These are phyloP conservation scores for Leccinum broughii DNA, from an alignment of 768 basidiomycete genomes.

Conservation along the genomic window DNA sequence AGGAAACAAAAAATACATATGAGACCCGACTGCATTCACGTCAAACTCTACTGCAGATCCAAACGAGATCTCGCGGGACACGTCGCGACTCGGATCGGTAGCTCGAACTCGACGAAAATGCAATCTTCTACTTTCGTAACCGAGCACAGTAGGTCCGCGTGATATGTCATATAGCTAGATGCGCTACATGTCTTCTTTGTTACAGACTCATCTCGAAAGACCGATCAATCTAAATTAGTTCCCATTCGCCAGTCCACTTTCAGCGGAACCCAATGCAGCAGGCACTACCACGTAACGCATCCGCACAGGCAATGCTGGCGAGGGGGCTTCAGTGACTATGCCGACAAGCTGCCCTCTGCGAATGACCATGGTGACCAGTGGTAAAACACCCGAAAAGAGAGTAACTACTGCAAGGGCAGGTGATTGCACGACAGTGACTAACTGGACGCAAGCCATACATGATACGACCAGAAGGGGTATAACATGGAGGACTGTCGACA, in stretches of 20 bases:
- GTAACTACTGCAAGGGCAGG: constrained; percentile 5
- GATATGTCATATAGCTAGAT: too few relatives aligned
- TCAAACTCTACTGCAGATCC: too few relatives aligned
- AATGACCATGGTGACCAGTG: constrained; percentile 6
- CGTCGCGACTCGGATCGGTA: too few relatives aligned
- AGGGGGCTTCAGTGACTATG: background rate
- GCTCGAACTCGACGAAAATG: too few relatives aligned
- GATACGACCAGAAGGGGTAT: constrained; percentile 20
- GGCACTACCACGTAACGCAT: background rate
- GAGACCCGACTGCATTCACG: too few relatives aligned
- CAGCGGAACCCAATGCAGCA: background rate
- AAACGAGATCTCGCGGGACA: too few relatives aligned
- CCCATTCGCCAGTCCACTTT: background rate
- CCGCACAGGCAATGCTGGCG: background rate
- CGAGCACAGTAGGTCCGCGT: too few relatives aligned
- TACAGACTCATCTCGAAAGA: background rate
- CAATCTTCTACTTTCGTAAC: too few relatives aligned
- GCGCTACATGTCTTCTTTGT: too few relatives aligned
- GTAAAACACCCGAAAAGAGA: constrained; percentile 14
- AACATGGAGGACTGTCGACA: constrained; percentile 17
- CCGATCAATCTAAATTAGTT: background rate
- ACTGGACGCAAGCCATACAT: constrained; percentile 9
- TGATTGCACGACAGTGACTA: constrained; percentile 12
- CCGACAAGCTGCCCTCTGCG: background rate
- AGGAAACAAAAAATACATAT: too few relatives aligned